Percentiles rank a stretch among this genome's conserved stretches.
Evolutionary conservation across 495 filamentous ascomycete species (phyloP).

Genomic region (Talaromyces trachyspermus): DNA sequence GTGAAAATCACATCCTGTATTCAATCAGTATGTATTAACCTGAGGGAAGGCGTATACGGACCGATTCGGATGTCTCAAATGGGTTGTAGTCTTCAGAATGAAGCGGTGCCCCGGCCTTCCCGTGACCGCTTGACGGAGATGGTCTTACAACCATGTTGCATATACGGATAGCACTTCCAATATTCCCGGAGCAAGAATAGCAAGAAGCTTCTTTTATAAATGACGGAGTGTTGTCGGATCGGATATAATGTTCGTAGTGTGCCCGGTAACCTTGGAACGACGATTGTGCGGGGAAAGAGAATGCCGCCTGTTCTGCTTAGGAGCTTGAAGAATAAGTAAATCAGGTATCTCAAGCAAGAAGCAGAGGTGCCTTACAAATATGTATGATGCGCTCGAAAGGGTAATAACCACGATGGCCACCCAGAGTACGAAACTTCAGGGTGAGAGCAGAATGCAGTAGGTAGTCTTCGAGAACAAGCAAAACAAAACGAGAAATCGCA

Average conservation of each 20-base stretch:
- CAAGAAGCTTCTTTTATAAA: neutral
- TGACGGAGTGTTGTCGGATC: too few relatives aligned
- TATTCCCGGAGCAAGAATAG: neutral
- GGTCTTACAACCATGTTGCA: neutral
- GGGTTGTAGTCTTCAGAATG: neutral
- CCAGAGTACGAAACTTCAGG: neutral
- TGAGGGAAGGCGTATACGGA: neutral
- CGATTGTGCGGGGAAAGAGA: too few relatives aligned
- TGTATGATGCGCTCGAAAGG: neutral
- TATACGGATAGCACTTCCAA: neutral
- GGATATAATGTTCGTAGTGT: too few relatives aligned
- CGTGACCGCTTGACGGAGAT: neutral
- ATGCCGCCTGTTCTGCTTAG: too few relatives aligned
- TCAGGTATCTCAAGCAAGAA: too few relatives aligned
- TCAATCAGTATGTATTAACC: neutral
- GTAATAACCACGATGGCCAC: neutral
- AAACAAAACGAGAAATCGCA: too few relatives aligned
- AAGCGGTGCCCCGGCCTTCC: neutral
- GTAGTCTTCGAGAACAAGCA: too few relatives aligned
- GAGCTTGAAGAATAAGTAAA: too few relatives aligned
- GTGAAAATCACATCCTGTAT: neutral
- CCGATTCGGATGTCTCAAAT: neutral
- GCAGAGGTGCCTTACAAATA: neutral
- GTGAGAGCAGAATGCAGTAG: neutral
- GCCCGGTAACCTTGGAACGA: too few relatives aligned